A percentile compares a stretch with the other conserved stretches of the same genome.
phyloP scores from a whole-genome alignment of 2,329 filamentous ascomycete genomes.

The Verticillium longisporum region DNA sequence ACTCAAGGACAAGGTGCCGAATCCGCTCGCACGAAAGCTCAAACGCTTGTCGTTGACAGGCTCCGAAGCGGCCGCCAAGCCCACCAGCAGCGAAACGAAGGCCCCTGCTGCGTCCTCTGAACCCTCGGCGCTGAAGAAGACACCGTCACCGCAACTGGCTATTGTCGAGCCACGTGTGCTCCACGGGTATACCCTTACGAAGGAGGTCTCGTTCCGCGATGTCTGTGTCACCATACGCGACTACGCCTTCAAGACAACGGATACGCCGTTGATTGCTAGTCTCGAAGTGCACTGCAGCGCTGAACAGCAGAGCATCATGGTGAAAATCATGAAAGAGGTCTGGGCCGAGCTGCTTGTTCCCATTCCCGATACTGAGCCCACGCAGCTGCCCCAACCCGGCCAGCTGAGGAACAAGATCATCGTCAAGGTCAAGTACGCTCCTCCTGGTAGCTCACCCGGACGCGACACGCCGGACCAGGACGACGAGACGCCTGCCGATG shows the following conservation, averaged over 20 bases:
- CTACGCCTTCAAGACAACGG: constrained; percentile 66
- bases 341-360: constrained; percentile 72
- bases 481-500: constrained; percentile 31
- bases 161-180: constrained; percentile 67
- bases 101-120: background rate
- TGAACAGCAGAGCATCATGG: constrained; percentile 84
- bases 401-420: constrained; percentile 72
- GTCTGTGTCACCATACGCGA: constrained; percentile 78
- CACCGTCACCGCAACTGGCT: constrained; percentile 16
- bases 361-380: constrained; percentile 35
- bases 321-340: constrained; percentile 79
- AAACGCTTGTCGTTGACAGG: background rate
- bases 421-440: constrained; percentile 70
- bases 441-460: constrained; percentile 29
- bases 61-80: background rate
- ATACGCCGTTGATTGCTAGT: constrained; percentile 87
- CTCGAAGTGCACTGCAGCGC: constrained; percentile 81
- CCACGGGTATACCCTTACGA: constrained; percentile 87
- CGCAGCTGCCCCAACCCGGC: constrained; percentile 58
- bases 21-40: constrained; percentile 31
- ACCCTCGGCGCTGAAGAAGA: constrained; percentile 4
- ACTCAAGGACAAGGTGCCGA: constrained; percentile 53
- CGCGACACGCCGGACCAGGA: constrained; percentile 27
- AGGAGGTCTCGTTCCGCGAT: constrained; percentile 76
- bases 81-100: background rate